Conservation (phyloP, 805 yeast genomes). For the Zygosaccharomyces kombuchaensis region DNA sequence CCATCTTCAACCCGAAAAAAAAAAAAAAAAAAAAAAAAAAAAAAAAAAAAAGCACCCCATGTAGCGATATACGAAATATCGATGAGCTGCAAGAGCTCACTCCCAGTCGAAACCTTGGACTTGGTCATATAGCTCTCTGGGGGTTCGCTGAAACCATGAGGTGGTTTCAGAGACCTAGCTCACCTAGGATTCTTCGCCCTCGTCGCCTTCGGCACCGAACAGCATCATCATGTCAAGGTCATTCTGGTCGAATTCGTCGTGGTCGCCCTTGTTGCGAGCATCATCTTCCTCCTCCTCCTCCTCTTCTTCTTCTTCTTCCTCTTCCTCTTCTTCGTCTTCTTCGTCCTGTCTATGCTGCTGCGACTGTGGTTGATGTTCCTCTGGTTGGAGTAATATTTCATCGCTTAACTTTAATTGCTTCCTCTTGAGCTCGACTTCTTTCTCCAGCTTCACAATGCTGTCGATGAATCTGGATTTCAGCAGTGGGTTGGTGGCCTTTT, state of each 20-base stretch:
- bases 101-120: not conserved
- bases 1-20: not conserved
- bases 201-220: constrained; percentile 37
- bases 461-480: constrained; percentile 82
- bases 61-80: not conserved
- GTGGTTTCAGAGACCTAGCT: not conserved
- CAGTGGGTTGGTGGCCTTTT: constrained; percentile 74
- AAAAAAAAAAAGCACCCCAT: not conserved
- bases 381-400: constrained; percentile 21
- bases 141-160: not conserved
- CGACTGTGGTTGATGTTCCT: constrained; percentile 11
- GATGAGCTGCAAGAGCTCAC: not conserved
- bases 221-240: constrained; percentile 37
- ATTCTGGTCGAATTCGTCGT: constrained; percentile 34
- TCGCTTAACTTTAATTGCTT: constrained; percentile 50
- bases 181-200: constrained; percentile 7
- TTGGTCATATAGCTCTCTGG: not conserved
- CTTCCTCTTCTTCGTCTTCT: constrained; percentile 29
- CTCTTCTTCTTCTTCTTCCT: constrained; percentile 27
- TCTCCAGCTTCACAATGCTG: constrained; percentile 69
- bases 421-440: constrained; percentile 77
- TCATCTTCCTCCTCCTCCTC: constrained; percentile 29
- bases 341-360: constrained; percentile 34
- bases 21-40: constrained; percentile 1
- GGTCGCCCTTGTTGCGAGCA: constrained; percentile 6